Evolutionary conservation across 306 rosid genomes (phyloP).

Genomic region (Argentina anserina): DNA sequence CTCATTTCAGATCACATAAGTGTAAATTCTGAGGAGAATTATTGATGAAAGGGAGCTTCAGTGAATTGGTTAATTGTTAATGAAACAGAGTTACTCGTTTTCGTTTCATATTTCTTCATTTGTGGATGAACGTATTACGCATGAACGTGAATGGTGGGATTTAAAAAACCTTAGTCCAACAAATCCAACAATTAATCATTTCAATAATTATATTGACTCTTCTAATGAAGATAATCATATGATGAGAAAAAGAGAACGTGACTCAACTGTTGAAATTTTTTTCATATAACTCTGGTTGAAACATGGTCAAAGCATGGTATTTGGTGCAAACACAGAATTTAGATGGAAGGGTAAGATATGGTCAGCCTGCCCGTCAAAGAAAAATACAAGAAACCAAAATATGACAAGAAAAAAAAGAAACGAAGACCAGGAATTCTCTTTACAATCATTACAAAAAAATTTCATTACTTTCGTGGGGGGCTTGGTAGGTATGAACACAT

Average conservation of each 20-base stretch:
- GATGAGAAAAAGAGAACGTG: neutral
- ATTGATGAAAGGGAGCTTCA: too few species aligned
- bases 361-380: neutral
- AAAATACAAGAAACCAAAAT: neutral
- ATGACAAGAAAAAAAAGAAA: neutral
- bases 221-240: neutral
- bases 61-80: too few species aligned
- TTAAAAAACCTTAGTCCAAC: neutral
- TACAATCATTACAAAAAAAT: neutral
- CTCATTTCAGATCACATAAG: too few species aligned
- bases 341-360: neutral
- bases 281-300: neutral
- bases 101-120: too few species aligned
- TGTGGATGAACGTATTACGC: too few species aligned
- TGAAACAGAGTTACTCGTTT: too few species aligned
- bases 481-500: neutral
- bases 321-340: neutral
- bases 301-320: neutral
- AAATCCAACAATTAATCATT: neutral
- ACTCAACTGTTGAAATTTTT: neutral
- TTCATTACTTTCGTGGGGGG: neutral
- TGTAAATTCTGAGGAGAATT: too few species aligned
- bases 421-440: slow-evolving; percentile 5
- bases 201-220: neutral
- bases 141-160: neutral